Evolutionary conservation across 2,329 filamentous ascomycete species (phyloP).

Genomic region (Raffaelea ambrosiae): DNA sequence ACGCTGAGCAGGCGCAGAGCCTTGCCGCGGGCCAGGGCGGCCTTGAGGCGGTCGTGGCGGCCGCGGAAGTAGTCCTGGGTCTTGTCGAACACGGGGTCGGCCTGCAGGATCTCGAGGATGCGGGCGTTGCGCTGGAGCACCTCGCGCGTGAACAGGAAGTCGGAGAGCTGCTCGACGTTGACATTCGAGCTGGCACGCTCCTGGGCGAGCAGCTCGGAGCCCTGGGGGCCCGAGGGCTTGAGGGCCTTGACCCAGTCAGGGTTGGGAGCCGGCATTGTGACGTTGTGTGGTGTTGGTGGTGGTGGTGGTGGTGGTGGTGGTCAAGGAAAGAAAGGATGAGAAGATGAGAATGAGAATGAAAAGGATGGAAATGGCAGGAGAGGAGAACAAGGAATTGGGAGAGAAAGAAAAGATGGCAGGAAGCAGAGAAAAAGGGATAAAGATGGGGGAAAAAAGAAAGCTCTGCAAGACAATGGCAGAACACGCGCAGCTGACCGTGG

Average conservation of each 20-base stretch:
- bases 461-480: too few relatives aligned
- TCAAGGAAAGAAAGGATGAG: too few relatives aligned
- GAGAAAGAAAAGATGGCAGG: too few relatives aligned
- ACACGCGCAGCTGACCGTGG: too few relatives aligned
- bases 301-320: too few relatives aligned
- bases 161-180: slow-evolving; percentile 57
- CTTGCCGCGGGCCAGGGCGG: slow-evolving; percentile 62
- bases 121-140: slow-evolving; percentile 50
- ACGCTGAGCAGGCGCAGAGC: slow-evolving; percentile 56
- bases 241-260: slow-evolving; percentile 22
- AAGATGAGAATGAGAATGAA: too few relatives aligned
- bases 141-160: slow-evolving; percentile 61
- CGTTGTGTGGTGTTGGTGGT: too few relatives aligned
- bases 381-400: too few relatives aligned
- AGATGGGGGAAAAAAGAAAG: too few relatives aligned
- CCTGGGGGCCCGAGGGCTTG: slow-evolving; percentile 50
- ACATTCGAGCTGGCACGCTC: slow-evolving; percentile 62
- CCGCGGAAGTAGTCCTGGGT: slow-evolving; percentile 69
- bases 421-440: too few relatives aligned
- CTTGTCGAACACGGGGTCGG: slow-evolving; percentile 68
- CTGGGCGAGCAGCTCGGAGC: slow-evolving; percentile 57
- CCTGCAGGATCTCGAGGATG: slow-evolving; percentile 55
- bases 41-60: slow-evolving; percentile 59
- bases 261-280: slow-evolving; percentile 3
- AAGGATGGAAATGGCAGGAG: too few relatives aligned